Percentiles rank a stretch among this genome's conserved stretches.
Conservation (phyloP, 495 filamentous ascomycete genomes). For the Penicillium subrubescens region DNA sequence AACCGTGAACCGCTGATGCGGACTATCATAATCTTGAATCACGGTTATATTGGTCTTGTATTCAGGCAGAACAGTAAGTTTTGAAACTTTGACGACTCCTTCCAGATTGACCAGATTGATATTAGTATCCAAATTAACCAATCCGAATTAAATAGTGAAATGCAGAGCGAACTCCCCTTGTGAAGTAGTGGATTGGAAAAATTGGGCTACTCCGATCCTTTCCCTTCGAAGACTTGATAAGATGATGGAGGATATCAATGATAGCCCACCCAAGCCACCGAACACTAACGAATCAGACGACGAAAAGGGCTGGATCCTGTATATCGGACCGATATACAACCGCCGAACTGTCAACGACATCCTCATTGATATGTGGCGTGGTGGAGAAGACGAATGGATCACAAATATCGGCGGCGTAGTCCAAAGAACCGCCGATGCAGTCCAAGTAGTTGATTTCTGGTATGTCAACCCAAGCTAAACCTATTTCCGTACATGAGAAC, state of each 20-base stretch:
- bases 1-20: conserved; percentile 27
- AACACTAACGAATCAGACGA: conserved; percentile 19
- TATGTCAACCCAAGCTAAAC: conserved; percentile 1
- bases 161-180: conserved; percentile 31
- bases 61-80: conserved; percentile 31
- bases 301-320: conserved; percentile 30
- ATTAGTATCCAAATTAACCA: conserved; percentile 4
- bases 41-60: conserved; percentile 34
- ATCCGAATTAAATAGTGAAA: conserved; percentile 20
- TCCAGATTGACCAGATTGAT: background rate
- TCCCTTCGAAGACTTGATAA: conserved; percentile 20
- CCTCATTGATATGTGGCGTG: conserved; percentile 29
- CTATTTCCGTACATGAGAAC: background rate
- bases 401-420: conserved; percentile 20
- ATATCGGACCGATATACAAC: conserved; percentile 30
- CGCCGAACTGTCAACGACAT: conserved; percentile 32
- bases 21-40: conserved; percentile 33
- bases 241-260: conserved; percentile 11
- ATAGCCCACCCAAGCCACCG: background rate
- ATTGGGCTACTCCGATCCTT: conserved; percentile 24
- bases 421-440: conserved; percentile 17
- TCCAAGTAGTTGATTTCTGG: conserved; percentile 23
- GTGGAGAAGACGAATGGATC: conserved; percentile 26
- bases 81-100: background rate
- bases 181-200: conserved; percentile 31